Base-by-base conservation (phyloP, 345 rosid species). In the Populus euphratica region DNA sequence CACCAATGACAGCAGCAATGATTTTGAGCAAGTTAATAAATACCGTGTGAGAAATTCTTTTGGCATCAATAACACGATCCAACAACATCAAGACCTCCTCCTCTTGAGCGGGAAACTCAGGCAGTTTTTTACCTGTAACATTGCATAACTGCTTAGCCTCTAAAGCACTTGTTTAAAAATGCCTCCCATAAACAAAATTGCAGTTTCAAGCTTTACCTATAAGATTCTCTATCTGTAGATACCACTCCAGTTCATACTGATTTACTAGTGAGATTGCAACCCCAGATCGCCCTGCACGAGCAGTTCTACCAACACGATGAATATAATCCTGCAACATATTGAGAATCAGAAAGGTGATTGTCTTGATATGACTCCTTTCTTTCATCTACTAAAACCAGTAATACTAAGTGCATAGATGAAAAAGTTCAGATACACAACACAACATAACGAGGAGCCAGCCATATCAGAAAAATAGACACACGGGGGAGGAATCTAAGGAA, bases 181-280 rank as follows among this genome's bases (percentile, higher is more conserved):
- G 66, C 66, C 44, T 70, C 69, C 49, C 0, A 65, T 52, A 25
- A 52, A 71, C 12, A 52, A 69, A 10, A 21, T 59, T 13, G 16
- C 62, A 72, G 12, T 27, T 35, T 21, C 10, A n/a, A 25, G 65
- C 88, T 64, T 85, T 2, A 95, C 98, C 97, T 12, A 92, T 90
- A 75, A 96, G 97, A 77, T 90, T 90, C 83, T 93, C 98, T 73
- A 96, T 96, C 80, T 89, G 95, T 49, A 92, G 17, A 81, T 86
- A 96, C 98, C 98, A 96, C 86, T 93, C 98, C 35, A 96, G 67
- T 84, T 96, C 98, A 69, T 92, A 96, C 86, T 91, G 69, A 65
- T 27, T 35, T 65, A 65, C 69, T 6, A 65, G 41, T 33, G 69
- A 65, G 39, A 65, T 65, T 65, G 69, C 69, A 31, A 65, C 20